phyloP scores from a whole-genome alignment of 2,329 filamentous ascomycete genomes.

The Botrytis cinerea region DNA sequence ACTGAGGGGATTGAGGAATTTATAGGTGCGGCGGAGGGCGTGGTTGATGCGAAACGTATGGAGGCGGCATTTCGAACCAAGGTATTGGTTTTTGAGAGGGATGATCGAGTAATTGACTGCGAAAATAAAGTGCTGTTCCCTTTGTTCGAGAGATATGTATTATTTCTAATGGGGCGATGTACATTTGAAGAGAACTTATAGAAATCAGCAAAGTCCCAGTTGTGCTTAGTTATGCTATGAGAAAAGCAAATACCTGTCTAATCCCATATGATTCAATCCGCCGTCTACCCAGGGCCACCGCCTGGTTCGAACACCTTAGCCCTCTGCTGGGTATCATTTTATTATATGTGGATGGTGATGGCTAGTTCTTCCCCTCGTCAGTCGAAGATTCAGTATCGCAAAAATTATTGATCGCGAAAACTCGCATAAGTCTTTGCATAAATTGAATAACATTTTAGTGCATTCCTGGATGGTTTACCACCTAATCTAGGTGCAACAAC shows the following conservation, averaged over 20 bases:
- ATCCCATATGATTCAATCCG: conserved; percentile 45
- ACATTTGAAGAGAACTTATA: conserved; percentile 41
- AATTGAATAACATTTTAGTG: neutral
- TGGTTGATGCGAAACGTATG: conserved; percentile 38
- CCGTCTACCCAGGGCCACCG: conserved; percentile 43
- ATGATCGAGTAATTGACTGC: conserved; percentile 26
- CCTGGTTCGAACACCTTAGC: conserved; percentile 50
- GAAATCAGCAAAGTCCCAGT: conserved; percentile 23
- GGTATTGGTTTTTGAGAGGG: conserved; percentile 28
- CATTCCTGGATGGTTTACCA: too few species aligned
- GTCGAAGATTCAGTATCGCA: conserved; percentile 27
- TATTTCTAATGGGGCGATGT: conserved; percentile 34
- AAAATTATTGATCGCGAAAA: conserved; percentile 30
- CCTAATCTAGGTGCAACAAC: neutral
- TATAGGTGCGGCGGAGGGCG: conserved; percentile 27
- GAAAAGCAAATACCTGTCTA: conserved; percentile 35
- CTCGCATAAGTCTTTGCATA: neutral
- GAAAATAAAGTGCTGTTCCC: conserved; percentile 27
- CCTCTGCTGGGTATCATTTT: conserved; percentile 59
- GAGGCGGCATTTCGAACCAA: conserved; percentile 36
- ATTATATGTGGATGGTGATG: conserved; percentile 28
- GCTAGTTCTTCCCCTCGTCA: conserved; percentile 12
- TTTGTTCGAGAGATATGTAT: conserved; percentile 34
- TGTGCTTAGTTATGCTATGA: neutral
- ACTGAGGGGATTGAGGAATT: conserved; percentile 17